Evolutionary conservation across 495 filamentous ascomycete species (phyloP).

Genomic region (Lophiotrema nucula): DNA sequence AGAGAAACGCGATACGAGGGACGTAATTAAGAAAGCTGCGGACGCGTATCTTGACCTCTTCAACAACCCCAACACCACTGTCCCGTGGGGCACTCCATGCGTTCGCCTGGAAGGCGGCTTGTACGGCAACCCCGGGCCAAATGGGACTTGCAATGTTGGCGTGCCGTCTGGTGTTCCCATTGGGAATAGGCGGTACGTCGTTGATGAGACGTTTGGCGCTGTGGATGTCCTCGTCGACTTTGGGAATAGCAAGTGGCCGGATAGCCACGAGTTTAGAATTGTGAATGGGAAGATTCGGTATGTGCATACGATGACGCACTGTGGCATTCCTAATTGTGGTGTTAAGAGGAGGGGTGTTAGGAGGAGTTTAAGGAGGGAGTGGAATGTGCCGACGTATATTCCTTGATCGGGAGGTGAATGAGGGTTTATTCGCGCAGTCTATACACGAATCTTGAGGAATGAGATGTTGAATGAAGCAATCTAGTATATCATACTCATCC

Average conservation of each 20-base stretch:
- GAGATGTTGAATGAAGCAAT: no score
- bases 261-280: constrained; percentile 53
- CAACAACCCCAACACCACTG: constrained; percentile 45
- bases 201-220: constrained; percentile 23
- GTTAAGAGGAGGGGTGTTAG: neutral
- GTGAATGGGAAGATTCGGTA: constrained; percentile 51
- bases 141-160: constrained; percentile 17
- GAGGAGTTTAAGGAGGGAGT: no score
- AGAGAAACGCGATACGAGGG: constrained; percentile 46
- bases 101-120: constrained; percentile 49
- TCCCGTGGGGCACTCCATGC: constrained; percentile 50
- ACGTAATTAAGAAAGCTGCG: constrained; percentile 49
- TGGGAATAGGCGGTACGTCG: constrained; percentile 25
- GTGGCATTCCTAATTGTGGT: constrained; percentile 22
- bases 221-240: constrained; percentile 43
- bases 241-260: constrained; percentile 40
- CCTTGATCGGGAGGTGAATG: no score
- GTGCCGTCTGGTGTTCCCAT: constrained; percentile 23
- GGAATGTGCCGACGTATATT: no score
- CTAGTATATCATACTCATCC: no score
- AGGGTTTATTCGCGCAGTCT: no score
- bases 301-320: constrained; percentile 46
- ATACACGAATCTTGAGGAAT: no score
- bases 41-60: constrained; percentile 54
- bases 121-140: constrained; percentile 29